Conservation (phyloP, 2,329 filamentous ascomycete species). For the Chaetomiaceae sp. region DNA sequence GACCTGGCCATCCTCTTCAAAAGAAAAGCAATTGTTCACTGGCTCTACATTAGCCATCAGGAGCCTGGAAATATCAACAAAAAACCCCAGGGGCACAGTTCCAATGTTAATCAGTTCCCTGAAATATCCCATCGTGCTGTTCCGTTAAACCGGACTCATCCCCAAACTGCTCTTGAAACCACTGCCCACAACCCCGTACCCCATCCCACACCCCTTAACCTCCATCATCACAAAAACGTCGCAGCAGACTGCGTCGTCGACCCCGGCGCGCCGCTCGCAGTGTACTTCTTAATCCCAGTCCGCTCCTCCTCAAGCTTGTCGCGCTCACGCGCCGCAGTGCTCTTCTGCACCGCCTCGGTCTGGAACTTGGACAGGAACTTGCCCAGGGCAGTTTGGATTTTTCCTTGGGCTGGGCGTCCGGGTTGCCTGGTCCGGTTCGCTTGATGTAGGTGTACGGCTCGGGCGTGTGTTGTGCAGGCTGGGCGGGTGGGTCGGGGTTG, state of each 20-base stretch:
- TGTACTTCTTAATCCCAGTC: constrained; percentile 12
- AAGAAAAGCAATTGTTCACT: too few relatives aligned
- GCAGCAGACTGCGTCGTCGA: background rate
- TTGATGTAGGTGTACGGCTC: constrained; percentile 15
- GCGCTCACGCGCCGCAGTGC: constrained; percentile 4
- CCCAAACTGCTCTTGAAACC: too few relatives aligned
- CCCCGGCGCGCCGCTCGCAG: background rate
- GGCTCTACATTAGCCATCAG: too few relatives aligned
- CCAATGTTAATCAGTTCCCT: too few relatives aligned
- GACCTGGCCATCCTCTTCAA: too few relatives aligned
- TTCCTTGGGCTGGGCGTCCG: constrained; percentile 15
- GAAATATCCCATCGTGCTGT: too few relatives aligned
- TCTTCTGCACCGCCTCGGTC: constrained; percentile 15
- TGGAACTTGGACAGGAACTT: constrained; percentile 21
- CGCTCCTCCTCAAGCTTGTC: constrained; percentile 15
- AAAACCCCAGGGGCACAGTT: too few relatives aligned
- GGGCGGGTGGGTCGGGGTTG: background rate
- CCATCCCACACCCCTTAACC: too few relatives aligned
- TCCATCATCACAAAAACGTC: constrained; percentile 2
- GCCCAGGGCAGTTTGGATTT: constrained; percentile 15
- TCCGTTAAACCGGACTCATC: too few relatives aligned
- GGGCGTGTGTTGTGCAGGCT: background rate
- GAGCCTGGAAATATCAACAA: too few relatives aligned
- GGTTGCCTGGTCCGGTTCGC: constrained; percentile 6
- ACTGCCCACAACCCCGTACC: too few relatives aligned